Evolutionary conservation across 2,329 filamentous ascomycete species (phyloP).

Genomic region (Colletotrichum sp.): DNA sequence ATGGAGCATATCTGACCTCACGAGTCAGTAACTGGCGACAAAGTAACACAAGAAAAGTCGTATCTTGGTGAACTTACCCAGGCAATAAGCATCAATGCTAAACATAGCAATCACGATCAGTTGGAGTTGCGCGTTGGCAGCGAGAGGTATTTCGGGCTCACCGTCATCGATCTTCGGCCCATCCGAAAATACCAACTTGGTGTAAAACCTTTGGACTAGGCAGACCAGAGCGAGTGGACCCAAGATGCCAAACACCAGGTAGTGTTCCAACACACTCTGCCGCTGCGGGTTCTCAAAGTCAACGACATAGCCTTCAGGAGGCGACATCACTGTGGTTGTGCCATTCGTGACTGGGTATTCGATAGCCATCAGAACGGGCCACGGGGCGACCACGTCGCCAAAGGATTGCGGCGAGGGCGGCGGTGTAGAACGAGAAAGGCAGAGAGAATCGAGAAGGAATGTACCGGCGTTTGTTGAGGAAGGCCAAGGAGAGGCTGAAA

Average conservation of each 20-base stretch:
- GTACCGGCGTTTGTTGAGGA: background rate
- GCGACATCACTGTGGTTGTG: constrained; percentile 26
- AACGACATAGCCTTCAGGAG: constrained; percentile 35
- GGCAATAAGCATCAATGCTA: background rate
- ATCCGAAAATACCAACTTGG: constrained; percentile 14
- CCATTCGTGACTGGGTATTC: constrained; percentile 28
- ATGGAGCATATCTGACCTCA: constrained; percentile 22
- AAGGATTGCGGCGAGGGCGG: background rate
- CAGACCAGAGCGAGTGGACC: constrained; percentile 28
- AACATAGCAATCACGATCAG: background rate
- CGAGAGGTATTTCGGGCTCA: background rate
- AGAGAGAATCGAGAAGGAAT: background rate
- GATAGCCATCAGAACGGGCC: background rate
- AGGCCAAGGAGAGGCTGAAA: background rate
- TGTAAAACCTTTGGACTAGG: constrained; percentile 32
- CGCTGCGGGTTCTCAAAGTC: constrained; percentile 36
- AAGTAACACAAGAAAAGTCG: background rate
- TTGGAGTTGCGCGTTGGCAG: background rate
- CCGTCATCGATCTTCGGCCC: constrained; percentile 22
- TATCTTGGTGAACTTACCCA: background rate
- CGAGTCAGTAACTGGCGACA: background rate
- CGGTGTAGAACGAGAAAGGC: background rate
- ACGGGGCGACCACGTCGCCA: background rate
- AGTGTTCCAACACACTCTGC: constrained; percentile 26
- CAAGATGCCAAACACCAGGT: constrained; percentile 29